Conservation (phyloP, 768 basidiomycete genomes). For the Russula foetens region DNA sequence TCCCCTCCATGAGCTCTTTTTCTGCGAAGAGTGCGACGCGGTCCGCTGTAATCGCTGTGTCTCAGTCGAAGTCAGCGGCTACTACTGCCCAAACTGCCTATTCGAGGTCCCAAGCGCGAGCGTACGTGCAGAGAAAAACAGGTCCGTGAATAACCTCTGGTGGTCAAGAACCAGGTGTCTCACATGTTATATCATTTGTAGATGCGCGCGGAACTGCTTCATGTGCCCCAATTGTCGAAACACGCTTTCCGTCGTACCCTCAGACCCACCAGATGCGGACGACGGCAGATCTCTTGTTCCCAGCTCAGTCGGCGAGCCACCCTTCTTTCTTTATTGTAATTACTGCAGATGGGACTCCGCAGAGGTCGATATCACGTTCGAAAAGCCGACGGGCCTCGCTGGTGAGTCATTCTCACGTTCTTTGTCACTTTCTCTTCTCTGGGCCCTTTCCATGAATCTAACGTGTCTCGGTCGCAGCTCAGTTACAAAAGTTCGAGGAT, state of each 20-base stretch:
- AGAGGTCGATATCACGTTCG: conserved; percentile 86
- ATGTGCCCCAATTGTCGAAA: conserved; percentile 91
- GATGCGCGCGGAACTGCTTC: conserved; percentile 98
- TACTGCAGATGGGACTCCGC: conserved; percentile 94
- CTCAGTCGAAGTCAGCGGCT: conserved; percentile 87
- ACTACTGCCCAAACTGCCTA: conserved; percentile 96
- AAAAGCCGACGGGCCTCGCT: conserved; percentile 93
- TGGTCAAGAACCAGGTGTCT: background rate
- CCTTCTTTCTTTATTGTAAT: conserved; percentile 87
- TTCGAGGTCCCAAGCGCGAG: conserved; percentile 98
- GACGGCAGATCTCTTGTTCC: conserved; percentile 44
- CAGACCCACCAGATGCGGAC: conserved; percentile 62
- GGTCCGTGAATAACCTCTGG: conserved; percentile 38
- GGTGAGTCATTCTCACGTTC: conserved; percentile 38
- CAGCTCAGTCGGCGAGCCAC: conserved; percentile 68
- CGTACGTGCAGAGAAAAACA: conserved; percentile 95
- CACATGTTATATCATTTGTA: conserved; percentile 27
- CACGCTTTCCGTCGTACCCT: conserved; percentile 84
- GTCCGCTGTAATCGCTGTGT: conserved; percentile 92
- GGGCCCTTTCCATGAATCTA: background rate
- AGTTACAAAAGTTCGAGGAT: conserved; percentile 86
- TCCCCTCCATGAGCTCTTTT: conserved; percentile 78
- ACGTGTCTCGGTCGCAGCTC: conserved; percentile 42
- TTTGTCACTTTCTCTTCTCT: too few relatives aligned
- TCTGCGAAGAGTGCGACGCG: conserved; percentile 98